phyloP scores from a whole-genome alignment of 2,329 filamentous ascomycete genomes.

The Pseudogymnoascus pannorum region DNA sequence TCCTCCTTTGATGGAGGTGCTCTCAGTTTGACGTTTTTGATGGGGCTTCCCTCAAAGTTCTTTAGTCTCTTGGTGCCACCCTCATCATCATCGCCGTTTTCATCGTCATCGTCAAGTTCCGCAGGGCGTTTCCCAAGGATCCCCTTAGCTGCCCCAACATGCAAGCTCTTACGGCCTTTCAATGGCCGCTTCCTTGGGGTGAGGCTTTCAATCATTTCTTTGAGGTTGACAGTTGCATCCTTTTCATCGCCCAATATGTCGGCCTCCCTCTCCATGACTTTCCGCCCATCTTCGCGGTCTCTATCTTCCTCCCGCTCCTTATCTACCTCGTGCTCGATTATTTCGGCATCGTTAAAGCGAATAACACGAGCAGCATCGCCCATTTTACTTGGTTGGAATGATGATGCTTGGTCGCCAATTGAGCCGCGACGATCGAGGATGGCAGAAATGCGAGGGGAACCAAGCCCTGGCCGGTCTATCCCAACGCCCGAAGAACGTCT shows the following conservation, averaged over 20 bases:
- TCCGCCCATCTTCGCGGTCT: conserved; percentile 52
- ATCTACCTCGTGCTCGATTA: conserved; percentile 56
- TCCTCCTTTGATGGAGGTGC: conserved; percentile 62
- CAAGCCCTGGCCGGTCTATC: conserved; percentile 61
- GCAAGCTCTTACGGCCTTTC: conserved; percentile 66
- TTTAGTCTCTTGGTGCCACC: conserved; percentile 63
- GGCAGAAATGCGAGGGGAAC: conserved; percentile 66
- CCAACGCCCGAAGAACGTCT: conserved; percentile 61
- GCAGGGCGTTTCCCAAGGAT: conserved; percentile 66
- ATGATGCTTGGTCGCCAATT: conserved; percentile 57
- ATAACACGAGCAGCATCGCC: conserved; percentile 37
- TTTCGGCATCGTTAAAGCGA: conserved; percentile 58
- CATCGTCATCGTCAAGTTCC: conserved; percentile 59
- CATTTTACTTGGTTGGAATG: conserved; percentile 49
- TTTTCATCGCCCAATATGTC: conserved; percentile 45
- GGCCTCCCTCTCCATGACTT: conserved; percentile 46
- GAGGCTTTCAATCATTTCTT: conserved; percentile 69
- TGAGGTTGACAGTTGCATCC: conserved; percentile 60
- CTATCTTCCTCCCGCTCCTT: conserved; percentile 54
- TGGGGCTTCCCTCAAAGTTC: conserved; percentile 64
- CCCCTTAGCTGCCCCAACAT: conserved; percentile 66
- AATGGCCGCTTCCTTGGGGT: conserved; percentile 66
- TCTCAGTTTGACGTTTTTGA: conserved; percentile 66
- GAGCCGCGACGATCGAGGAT: conserved; percentile 65
- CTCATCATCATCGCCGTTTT: conserved; percentile 51